phyloP scores from a whole-genome alignment of 495 filamentous ascomycete genomes.

The Hyaloscypha variabilis region DNA sequence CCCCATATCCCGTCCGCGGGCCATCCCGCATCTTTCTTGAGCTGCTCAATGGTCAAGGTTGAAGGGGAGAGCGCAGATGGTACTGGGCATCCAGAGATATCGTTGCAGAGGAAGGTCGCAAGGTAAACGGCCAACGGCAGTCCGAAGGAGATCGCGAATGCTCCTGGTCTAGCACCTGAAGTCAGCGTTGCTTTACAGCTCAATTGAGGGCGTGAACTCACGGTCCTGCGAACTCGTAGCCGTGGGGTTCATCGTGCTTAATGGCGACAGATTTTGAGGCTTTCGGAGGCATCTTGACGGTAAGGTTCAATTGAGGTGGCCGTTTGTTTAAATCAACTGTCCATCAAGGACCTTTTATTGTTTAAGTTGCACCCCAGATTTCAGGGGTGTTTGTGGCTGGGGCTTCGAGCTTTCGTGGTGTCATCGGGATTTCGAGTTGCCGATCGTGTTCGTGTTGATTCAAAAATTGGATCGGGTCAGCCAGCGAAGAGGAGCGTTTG shows the following conservation, averaged over 20 bases:
- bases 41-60: conserved; percentile 65
- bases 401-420: neutral
- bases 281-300: conserved; percentile 27
- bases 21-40: conserved; percentile 83
- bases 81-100: conserved; percentile 86
- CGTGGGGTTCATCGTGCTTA: conserved; percentile 25
- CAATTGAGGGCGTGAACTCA: conserved; percentile 52
- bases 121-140: conserved; percentile 76
- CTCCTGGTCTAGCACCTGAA: conserved; percentile 64
- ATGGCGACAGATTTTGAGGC: conserved; percentile 14
- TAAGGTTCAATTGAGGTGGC: conserved; percentile 15
- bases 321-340: neutral
- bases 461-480: neutral
- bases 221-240: conserved; percentile 89
- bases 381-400: neutral
- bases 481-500: neutral
- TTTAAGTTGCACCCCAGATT: neutral
- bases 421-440: conserved; percentile 6
- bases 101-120: conserved; percentile 87
- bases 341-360: conserved; percentile 1
- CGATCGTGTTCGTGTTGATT: conserved; percentile 1
- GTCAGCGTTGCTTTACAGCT: conserved; percentile 26
- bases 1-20: conserved; percentile 67
- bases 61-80: conserved; percentile 81
- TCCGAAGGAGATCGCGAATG: conserved; percentile 71